Evolutionary conservation across 352 stramenopile species (phyloP).

Genomic region (Aphanomyces stellatus): DNA sequence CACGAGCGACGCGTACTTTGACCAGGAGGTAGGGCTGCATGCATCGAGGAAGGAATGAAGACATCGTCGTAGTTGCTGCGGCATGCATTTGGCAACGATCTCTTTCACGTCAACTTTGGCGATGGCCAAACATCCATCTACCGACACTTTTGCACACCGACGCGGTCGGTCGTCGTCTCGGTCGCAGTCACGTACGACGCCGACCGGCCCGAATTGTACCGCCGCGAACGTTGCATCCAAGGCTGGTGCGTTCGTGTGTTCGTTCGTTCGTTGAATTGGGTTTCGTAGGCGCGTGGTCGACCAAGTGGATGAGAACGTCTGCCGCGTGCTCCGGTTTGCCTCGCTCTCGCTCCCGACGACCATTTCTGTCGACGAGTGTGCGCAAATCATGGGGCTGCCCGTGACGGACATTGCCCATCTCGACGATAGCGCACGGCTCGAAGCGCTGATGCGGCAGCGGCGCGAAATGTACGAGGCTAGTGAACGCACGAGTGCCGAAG

Average conservation of each 20-base stretch:
- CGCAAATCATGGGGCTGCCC: not conserved
- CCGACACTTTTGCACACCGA: not conserved
- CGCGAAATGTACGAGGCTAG: too few relatives aligned
- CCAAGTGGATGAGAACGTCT: not conserved
- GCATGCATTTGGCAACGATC: not conserved
- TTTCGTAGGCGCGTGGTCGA: not conserved
- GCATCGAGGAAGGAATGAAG: not conserved
- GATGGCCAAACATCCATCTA: not conserved
- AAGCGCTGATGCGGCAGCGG: too few relatives aligned
- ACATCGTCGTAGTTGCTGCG: not conserved
- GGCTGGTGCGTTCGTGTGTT: not conserved
- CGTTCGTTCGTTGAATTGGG: not conserved
- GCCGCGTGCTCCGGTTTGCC: not conserved
- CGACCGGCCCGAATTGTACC: not conserved
- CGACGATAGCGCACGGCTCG: too few relatives aligned
- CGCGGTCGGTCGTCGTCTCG: not conserved
- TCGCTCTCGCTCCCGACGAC: not conserved
- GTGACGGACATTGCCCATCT: not conserved
- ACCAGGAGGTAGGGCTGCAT: not conserved
- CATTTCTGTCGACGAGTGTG: not conserved
- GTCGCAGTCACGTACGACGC: not conserved
- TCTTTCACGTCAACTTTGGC: not conserved
- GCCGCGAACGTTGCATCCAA: not conserved
- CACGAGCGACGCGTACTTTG: not conserved
- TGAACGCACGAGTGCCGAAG: too few relatives aligned